Base-by-base conservation (phyloP, 305 asterid genomes). In the Striga hermonthica region DNA sequence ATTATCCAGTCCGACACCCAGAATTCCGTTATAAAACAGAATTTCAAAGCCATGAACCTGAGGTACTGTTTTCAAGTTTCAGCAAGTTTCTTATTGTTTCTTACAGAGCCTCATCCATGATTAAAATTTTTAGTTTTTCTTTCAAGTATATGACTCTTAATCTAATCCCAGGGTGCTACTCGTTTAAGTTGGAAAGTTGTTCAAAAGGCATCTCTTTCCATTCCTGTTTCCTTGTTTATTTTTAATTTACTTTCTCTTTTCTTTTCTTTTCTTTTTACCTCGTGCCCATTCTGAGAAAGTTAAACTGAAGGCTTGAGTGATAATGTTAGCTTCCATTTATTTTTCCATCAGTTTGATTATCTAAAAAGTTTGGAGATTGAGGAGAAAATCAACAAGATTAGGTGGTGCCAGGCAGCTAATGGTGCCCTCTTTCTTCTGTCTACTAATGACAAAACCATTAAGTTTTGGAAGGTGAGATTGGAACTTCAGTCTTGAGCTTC, bases 21-120 rank as follows among this genome's bases (percentile, higher is more conserved):
- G 98, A 92, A 76, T 92, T 92, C 55, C 97, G 91, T 55, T 92
- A 92, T 78, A 90, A 93, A 79, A 90, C 97, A 31, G 99, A 93
- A 69, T 93, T 93, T 79, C 99, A 93, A 80, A 93, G 99, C 77
- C 99, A 93, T 75, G 99, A 93, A 85, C 99, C 99, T 22, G 97
- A 93, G 99, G 99, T 90, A 84, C 61, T 65, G 67, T 49, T 66
- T 62, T 75, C 40, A 35, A 31, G n/a, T 22, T 38, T 55, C 16
- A 37, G 15, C 62, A 52, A 4, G 38, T 69, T 53, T 55, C 28
- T 22, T 57, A 11, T 55, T 44, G 6, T 61, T 78, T 55, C 44
- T 65, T 12, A 10, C 37, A n/a, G 49, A 22, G 65, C 41, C 43
- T 40, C 63, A 13, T 49, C 12, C 69, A 48, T 54, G 16, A 13